A percentile compares a stretch with the other conserved stretches of the same genome.
Conservation (phyloP, 2,329 filamentous ascomycete species). For the Ophiostoma australiae region DNA sequence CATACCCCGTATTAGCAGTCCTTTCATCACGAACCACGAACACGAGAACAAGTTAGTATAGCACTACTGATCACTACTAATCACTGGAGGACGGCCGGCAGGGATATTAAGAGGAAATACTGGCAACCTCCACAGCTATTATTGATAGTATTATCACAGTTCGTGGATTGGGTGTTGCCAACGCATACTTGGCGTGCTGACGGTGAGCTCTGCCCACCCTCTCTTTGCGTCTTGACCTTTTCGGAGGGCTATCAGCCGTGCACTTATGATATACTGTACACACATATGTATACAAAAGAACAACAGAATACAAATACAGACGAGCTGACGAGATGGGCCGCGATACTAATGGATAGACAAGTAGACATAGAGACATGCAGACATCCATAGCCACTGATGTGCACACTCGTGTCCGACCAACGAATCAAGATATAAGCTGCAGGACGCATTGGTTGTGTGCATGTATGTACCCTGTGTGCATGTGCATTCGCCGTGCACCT, state of each 20-base stretch:
- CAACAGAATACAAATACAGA: neutral
- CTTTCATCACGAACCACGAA: conserved; percentile 8
- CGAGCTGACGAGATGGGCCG: neutral
- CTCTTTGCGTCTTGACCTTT: neutral
- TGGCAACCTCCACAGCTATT: neutral
- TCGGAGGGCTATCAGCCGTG: neutral
- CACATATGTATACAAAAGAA: neutral
- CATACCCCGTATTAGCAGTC: conserved; percentile 2
- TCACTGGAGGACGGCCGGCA: no score
- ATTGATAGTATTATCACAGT: neutral
- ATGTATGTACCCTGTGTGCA: neutral
- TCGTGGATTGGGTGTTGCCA: neutral
- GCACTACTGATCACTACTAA: neutral
- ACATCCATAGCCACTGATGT: neutral
- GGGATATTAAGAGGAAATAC: neutral
- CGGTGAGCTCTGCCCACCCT: neutral
- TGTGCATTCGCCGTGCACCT: neutral
- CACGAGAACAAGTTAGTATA: neutral
- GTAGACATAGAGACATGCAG: neutral
- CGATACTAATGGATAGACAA: neutral
- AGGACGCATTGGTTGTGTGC: neutral
- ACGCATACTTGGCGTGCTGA: conserved; percentile 2
- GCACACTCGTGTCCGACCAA: conserved; percentile 7
- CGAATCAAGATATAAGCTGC: neutral
- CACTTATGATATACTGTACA: neutral